phyloP scores from a whole-genome alignment of 805 yeast species.

The Starmerella roubikii region DNA sequence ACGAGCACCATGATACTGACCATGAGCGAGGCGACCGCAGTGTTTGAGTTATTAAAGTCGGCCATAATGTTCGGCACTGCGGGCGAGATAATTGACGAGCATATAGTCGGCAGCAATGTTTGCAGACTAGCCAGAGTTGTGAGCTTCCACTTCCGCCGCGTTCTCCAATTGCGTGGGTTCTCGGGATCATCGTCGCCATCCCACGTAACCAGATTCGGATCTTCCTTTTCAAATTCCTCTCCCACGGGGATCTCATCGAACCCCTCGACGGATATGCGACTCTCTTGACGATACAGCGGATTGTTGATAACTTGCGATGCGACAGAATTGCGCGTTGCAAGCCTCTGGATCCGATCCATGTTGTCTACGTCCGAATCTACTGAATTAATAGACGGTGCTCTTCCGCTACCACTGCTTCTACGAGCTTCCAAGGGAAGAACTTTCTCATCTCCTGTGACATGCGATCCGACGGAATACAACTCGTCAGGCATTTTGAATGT shows the following conservation, averaged over 20 bases:
- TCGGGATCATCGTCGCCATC: constrained; percentile 46
- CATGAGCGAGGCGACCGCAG: constrained; percentile 37
- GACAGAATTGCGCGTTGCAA: too few species aligned
- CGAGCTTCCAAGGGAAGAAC: too few species aligned
- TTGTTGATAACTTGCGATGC: constrained; percentile 17
- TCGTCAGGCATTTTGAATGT: too few species aligned
- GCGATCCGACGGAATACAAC: too few species aligned
- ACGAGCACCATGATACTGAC: constrained; percentile 58
- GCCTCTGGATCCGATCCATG: too few species aligned
- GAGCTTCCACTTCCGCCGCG: constrained; percentile 30
- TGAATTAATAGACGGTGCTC: too few species aligned
- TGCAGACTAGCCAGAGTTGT: constrained; percentile 39
- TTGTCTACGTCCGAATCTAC: too few species aligned
- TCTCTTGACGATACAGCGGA: constrained; percentile 12
- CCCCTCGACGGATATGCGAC: constrained; percentile 20
- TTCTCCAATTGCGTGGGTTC: constrained; percentile 53
- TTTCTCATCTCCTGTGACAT: too few species aligned
- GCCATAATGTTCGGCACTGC: constrained; percentile 38
- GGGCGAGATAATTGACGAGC: constrained; percentile 51
- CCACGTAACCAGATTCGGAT: constrained; percentile 60
- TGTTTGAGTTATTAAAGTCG: constrained; percentile 32
- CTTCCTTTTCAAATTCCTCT: constrained; percentile 38
- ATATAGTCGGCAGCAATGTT: constrained; percentile 47
- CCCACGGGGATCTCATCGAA: constrained; percentile 31
- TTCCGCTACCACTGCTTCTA: too few species aligned